A percentile compares a stretch with the other conserved stretches of the same genome.
Conservation (phyloP, 2,329 filamentous ascomycete genomes). For the Cercospora sp. region DNA sequence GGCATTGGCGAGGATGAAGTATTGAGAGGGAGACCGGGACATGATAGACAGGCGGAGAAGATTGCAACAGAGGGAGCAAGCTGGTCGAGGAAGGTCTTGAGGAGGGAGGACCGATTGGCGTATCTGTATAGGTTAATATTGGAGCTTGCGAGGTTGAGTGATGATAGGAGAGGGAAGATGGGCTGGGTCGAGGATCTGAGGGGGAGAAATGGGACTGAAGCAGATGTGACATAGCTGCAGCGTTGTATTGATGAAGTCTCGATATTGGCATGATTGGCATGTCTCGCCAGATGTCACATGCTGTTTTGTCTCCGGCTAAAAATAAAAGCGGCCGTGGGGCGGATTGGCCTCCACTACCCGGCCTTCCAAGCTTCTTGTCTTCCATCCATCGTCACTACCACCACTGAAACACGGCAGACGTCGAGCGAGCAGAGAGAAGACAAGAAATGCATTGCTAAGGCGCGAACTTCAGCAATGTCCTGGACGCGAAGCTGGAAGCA, state of each 20-base stretch:
- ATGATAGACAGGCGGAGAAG: neutral
- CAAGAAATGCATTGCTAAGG: neutral
- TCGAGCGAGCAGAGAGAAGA: neutral
- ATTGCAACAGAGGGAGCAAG: neutral
- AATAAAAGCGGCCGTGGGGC: neutral
- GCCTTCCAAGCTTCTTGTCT: neutral
- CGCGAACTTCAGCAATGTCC: conserved; percentile 6
- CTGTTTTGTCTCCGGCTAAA: neutral
- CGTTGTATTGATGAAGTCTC: neutral
- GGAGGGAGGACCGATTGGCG: neutral
- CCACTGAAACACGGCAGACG: neutral
- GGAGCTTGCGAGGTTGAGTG: neutral
- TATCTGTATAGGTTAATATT: neutral
- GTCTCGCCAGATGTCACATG: neutral
- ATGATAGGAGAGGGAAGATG: neutral
- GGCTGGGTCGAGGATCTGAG: neutral
- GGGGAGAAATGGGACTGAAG: neutral
- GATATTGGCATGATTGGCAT: neutral
- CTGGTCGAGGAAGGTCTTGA: neutral
- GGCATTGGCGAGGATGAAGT: neutral
- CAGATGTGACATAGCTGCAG: neutral
- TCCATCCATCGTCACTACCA: neutral
- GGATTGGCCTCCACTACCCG: neutral
- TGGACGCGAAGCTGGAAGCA: conserved; percentile 38
- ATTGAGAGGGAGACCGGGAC: neutral